Conservation (phyloP, 768 basidiomycete species). For the Agaricus subrufescens region DNA sequence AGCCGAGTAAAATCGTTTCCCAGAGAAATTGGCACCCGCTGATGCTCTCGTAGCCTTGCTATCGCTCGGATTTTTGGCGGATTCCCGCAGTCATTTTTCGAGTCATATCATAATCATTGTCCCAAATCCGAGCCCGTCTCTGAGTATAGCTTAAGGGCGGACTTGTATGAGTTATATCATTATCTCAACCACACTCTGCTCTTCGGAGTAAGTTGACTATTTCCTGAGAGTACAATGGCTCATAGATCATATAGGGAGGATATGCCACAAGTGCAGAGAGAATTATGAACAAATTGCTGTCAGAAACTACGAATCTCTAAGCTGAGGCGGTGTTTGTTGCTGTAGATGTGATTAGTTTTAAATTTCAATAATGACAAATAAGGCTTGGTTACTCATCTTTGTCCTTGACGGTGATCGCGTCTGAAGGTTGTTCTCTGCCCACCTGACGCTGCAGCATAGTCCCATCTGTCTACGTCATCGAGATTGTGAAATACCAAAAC, state of each 20-base stretch:
- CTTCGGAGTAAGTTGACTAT: conserved; percentile 56
- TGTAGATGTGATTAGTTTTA: conserved; percentile 3
- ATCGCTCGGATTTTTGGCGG: conserved; percentile 82
- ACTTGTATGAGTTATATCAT: conserved; percentile 78
- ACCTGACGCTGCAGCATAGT: background rate
- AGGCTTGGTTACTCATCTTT: conserved; percentile 22
- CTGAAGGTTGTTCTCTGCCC: background rate
- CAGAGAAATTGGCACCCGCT: background rate
- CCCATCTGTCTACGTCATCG: background rate
- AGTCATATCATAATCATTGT: conserved; percentile 55
- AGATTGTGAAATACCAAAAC: background rate
- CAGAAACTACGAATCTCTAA: background rate
- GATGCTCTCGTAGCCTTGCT: conserved; percentile 44
- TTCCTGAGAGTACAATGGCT: conserved; percentile 7
- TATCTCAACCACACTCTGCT: conserved; percentile 78
- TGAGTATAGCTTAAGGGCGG: conserved; percentile 58
- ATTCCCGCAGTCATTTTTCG: conserved; percentile 58
- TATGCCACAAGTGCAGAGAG: conserved; percentile 51
- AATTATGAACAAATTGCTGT: conserved; percentile 32
- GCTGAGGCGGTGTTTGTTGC: background rate
- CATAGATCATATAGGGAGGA: conserved; percentile 29
- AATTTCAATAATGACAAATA: conserved; percentile 25
- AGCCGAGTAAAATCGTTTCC: conserved; percentile 54
- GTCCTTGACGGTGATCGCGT: background rate
- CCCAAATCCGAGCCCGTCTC: conserved; percentile 63